Base-by-base conservation (phyloP, 75 land plant genomes). In the Ceratopteris richardii region DNA sequence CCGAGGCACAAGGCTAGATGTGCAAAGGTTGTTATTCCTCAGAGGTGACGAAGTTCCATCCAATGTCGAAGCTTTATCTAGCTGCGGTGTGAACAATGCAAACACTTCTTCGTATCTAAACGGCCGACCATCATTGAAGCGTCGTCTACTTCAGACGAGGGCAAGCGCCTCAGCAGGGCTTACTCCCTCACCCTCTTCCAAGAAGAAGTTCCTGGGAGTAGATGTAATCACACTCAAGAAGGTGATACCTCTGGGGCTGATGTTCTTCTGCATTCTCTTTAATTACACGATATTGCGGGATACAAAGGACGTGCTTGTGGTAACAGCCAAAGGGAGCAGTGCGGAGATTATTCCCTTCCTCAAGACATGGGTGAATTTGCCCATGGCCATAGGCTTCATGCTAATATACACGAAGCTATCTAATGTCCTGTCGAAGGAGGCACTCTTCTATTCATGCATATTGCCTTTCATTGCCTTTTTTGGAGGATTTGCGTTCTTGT, bases 321-420 rank as follows among this genome's bases (percentile, higher is more conserved):
- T 95, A 56, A 90, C 99, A 22, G 99, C 97, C 13, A 75, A 81
- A 56, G 97, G 97, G 16, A 90, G 97, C 58, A 86, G 99, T 61
- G 99, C 99, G 0, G 99, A 95, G 78, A 95, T 95, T 56, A 95
- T 95, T 28, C 99, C 99, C 10, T 95, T 95, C 42, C 57, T 95
- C 59, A 95, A 95, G 68, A 95, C 99, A 18, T 95, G 99, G 99
- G 96, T 95, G 48, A 90, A 95, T 58, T 61, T 95, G 66, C 99
- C 99, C 31, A 86, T 90, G 99, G 99, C 99, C 20, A 66, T 95
- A 60, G 96, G 96, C 21, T 95, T 95, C 70, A 95, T 90, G 96
- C 37, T 95, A 10, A 25, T 95, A 54, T 95, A 95, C 72, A 82
- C 88, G 22, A 86, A 90, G 66, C 82, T 95, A 42, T 68, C 99